Base-by-base conservation (phyloP, 495 filamentous ascomycete genomes). In the Tuber indicum region DNA sequence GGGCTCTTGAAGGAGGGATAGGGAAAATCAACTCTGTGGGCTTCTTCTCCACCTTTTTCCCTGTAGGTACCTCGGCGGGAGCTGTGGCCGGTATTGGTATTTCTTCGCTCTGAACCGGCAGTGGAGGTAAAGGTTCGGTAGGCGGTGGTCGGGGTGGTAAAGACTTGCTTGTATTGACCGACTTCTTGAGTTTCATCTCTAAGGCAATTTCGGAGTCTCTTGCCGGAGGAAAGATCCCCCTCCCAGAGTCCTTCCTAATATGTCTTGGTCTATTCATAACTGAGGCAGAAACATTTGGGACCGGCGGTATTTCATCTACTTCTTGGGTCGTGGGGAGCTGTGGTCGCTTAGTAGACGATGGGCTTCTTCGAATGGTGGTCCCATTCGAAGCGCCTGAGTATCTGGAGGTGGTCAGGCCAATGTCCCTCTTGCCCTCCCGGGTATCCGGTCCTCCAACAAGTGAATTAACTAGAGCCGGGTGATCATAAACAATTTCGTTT, bases 401-500 rank as follows among this genome's bases (percentile, higher is more conserved):
- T 69, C 78, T 72, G 32, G 77, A 80, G 16, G 78, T 80, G 14
- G 78, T 76, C 66, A 76, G 71, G n/a, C 74, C 77, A 58, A 80
- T 39, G 69, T 80, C 78, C 32, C 36, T 49, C 43, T 72, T 73
- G 14, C 26, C 58, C 58, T 19, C 58, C 58, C 16, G 26, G 58
- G 14, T 14, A 66, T 66, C 26, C 32, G 58, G 26, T 19, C 58
- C 58, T 26, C 77, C 62, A 62, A 80, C 75, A 26, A 80, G 73
- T n/a, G 78, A 80, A 44, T 70, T 74, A 23, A 80, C 78, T 45
- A 80, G 71, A 32, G 77, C 78, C 21, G 78, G 78, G 26, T 80
- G 46, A 49, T 80, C 74, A 52, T 80, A 80, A 14, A 80, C 77
- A 32, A 80, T 80, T 62, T 81, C 72, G 45, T 77, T 80, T 21